Evolutionary conservation across 495 filamentous ascomycete species (phyloP).

Genomic region (Podospora didyma): DNA sequence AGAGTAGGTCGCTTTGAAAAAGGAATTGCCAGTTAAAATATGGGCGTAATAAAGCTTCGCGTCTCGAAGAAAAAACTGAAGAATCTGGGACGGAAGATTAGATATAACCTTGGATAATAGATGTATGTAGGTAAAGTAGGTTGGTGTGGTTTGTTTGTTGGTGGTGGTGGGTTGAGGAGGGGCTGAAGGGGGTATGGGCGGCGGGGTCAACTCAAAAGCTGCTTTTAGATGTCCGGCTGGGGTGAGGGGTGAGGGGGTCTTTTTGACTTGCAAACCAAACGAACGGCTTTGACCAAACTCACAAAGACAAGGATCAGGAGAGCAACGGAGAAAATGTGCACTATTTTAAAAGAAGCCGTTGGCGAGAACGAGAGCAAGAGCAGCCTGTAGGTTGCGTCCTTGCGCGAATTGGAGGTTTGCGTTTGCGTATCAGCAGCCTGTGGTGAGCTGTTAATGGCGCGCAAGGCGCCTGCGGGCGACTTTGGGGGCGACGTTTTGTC

Average conservation of each 20-base stretch:
- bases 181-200: not conserved
- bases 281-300: too few species aligned
- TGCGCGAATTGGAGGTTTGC: constrained; percentile 5
- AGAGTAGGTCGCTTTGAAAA: constrained; percentile 35
- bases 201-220: constrained; percentile 14
- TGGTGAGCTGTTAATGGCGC: constrained; percentile 15
- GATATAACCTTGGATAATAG: constrained; percentile 4
- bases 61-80: constrained; percentile 30
- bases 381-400: not conserved
- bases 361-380: too few species aligned
- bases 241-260: too few species aligned
- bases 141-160: not conserved
- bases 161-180: not conserved
- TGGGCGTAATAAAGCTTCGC: constrained; percentile 31
- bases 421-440: constrained; percentile 4
- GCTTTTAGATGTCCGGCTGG: not conserved
- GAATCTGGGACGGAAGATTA: constrained; percentile 17
- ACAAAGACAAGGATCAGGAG: constrained; percentile 44
- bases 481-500: constrained; percentile 26
- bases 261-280: too few species aligned
- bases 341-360: constrained; percentile 8
- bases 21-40: constrained; percentile 30
- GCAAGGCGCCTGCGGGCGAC: constrained; percentile 16
- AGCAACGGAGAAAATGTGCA: constrained; percentile 39
- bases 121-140: not conserved